Evolutionary conservation across 2,329 filamentous ascomycete species (phyloP), one percentile per base, ranked within the genome.

Genomic region (Proliferodiscus dingleyae): DNA sequence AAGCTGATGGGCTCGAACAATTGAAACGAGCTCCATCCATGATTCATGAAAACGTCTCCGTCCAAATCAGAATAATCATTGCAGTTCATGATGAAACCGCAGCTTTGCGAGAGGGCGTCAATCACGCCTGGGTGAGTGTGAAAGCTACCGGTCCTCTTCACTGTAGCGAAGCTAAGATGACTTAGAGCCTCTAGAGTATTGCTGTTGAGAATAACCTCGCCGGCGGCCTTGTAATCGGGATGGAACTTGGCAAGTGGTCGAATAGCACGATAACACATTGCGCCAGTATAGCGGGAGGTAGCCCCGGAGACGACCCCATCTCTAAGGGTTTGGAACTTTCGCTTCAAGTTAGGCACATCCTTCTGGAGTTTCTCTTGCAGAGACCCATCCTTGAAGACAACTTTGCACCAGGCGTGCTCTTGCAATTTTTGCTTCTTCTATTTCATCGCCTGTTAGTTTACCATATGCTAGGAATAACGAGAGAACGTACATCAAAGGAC

Each of bases 11-110:
- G 68, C 55, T 74, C 71, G 3, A 68, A 64, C 48, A 75, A 71
- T 19, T 70, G 66, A 54, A 79, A 63, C 1, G 67, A 71, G 19
- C 71, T 71, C 77, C 77, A 80, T 22, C 76, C 77, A 54, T 80
- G 77, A 4, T 74, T 78, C 54, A 80, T 75, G 60, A 68, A 80
- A 39, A 78, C 73, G 47, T 75, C 66, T 37, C 73, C 68, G n/a
- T 71, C 67, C 2, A 73, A 75, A 48, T 75, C 70, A 13, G 77
- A 66, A 5, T 71, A 72, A 32, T 78, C 74, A 5, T 72, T 74
- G 10, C 68, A 73, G 50, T 80, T 80, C 62, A 78, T 69, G 51
- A 78, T 73, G 62, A 80, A 80, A 26, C 77, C 77, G 0, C 74
- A 74, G 45, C 78, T 70, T 49, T 79, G 76, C 47, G 73, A 75